These are phyloP conservation scores for Taphrina confusa DNA, from an alignment of 1,139 yeast species.

Conservation along the genomic window DNA sequence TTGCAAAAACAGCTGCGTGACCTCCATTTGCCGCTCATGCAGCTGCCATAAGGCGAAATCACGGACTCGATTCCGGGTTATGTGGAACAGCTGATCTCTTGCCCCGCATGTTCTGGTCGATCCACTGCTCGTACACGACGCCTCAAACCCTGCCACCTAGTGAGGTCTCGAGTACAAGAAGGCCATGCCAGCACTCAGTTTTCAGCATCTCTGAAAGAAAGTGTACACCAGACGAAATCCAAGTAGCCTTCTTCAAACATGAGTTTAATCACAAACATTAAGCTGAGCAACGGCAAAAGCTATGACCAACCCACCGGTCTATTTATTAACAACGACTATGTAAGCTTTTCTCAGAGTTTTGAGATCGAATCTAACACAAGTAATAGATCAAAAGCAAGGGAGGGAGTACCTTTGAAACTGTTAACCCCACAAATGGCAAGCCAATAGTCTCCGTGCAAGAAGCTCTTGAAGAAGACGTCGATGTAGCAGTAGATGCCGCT, in stretches of 20 bases:
- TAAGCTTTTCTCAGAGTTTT: no score
- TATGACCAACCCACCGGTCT: constrained; percentile 72
- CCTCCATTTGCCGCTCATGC: no score
- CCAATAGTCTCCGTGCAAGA: constrained; percentile 64
- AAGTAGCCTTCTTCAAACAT: not conserved
- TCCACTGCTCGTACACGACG: not conserved
- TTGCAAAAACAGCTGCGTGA: no score
- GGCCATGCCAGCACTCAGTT: not conserved
- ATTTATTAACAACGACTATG: constrained; percentile 72
- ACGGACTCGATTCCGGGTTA: no score
- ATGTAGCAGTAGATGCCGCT: constrained; percentile 74
- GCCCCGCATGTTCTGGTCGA: constrained; percentile 4
- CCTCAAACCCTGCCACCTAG: not conserved
- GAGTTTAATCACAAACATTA: constrained; percentile 20
- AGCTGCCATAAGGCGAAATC: no score
- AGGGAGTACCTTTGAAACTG: constrained; percentile 58
- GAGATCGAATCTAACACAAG: no score
- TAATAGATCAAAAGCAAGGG: constrained; percentile 50
- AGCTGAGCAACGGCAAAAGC: constrained; percentile 59
- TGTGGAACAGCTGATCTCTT: constrained; percentile 6
- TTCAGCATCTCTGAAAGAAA: not conserved
- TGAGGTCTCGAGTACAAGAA: constrained; percentile 14
- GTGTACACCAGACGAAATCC: no score
- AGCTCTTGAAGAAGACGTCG: constrained; percentile 70
- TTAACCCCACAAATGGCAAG: constrained; percentile 69